phyloP scores from a whole-genome alignment of 1,139 yeast species.

The Kodamaea derodonti region DNA sequence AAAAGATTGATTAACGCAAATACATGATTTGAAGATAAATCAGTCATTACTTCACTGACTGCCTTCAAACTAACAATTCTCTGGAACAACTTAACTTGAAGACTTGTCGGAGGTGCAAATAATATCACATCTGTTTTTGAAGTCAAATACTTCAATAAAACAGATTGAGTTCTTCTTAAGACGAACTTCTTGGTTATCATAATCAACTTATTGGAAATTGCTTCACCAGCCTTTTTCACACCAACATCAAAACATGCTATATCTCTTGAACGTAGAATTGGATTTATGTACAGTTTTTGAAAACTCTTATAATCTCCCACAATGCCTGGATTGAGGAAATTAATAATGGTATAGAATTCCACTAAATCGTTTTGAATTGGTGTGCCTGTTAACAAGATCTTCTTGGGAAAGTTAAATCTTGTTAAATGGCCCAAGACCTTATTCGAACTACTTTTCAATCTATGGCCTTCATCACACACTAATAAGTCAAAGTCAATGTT shows the following conservation, averaged over 20 bases:
- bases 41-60: constrained; percentile 25
- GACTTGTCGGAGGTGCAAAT: constrained; percentile 69
- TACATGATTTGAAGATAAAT: constrained; percentile 36
- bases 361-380: constrained; percentile 90
- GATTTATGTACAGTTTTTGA: constrained; percentile 62
- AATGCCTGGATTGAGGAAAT: constrained; percentile 81
- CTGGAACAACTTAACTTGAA: constrained; percentile 56
- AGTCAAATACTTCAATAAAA: constrained; percentile 66
- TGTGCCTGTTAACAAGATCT: constrained; percentile 79
- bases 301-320: constrained; percentile 64
- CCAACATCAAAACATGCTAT: constrained; percentile 56
- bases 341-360: constrained; percentile 78
- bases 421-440: constrained; percentile 66
- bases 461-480: constrained; percentile 94
- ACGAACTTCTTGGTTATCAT: constrained; percentile 62
- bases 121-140: constrained; percentile 75
- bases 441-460: constrained; percentile 67
- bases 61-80: constrained; percentile 43
- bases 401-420: constrained; percentile 50
- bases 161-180: constrained; percentile 64
- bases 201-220: constrained; percentile 58
- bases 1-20: constrained; percentile 70
- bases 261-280: constrained; percentile 73
- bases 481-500: constrained; percentile 61
- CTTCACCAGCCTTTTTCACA: constrained; percentile 54